Evolutionary conservation across 495 filamentous ascomycete species (phyloP).

Genomic region (Mycothermus thermophilus): DNA sequence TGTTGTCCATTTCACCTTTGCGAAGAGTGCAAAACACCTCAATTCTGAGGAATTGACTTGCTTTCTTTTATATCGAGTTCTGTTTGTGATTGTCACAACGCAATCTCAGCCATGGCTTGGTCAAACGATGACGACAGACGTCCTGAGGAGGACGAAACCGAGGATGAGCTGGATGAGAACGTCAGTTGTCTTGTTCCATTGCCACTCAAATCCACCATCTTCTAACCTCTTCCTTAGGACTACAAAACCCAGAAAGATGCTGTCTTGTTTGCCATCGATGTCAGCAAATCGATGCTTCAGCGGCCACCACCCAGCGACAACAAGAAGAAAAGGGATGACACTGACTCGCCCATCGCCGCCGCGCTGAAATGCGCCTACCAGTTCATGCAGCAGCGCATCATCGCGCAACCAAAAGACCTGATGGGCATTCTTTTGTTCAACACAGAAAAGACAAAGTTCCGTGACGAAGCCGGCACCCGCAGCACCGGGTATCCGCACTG

Average conservation of each 20-base stretch:
- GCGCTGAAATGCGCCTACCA: constrained; percentile 90
- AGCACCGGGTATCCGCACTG: constrained; percentile 74
- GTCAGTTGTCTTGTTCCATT: constrained; percentile 27
- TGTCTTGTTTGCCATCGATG: constrained; percentile 87
- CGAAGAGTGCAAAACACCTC: no score
- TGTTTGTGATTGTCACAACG: background rate
- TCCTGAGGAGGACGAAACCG: constrained; percentile 49
- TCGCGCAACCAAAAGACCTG: constrained; percentile 93
- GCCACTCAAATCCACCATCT: background rate
- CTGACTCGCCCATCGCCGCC: constrained; percentile 58
- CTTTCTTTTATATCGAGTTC: no score
- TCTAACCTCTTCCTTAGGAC: constrained; percentile 36
- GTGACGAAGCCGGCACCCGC: constrained; percentile 47
- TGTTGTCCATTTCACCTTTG: background rate
- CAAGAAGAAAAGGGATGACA: constrained; percentile 62
- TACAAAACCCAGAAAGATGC: constrained; percentile 94
- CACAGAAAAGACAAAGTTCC: constrained; percentile 74
- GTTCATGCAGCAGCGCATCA: constrained; percentile 95
- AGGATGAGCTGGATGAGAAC: constrained; percentile 60
- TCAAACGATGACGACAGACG: constrained; percentile 29
- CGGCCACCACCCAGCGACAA: constrained; percentile 47
- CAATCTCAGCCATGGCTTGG: constrained; percentile 26
- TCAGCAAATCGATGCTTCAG: constrained; percentile 79
- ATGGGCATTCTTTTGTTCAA: constrained; percentile 94
- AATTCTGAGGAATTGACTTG: no score